Base-by-base conservation (phyloP, 495 filamentous ascomycete genomes). In the Talaromyces adpressus region DNA sequence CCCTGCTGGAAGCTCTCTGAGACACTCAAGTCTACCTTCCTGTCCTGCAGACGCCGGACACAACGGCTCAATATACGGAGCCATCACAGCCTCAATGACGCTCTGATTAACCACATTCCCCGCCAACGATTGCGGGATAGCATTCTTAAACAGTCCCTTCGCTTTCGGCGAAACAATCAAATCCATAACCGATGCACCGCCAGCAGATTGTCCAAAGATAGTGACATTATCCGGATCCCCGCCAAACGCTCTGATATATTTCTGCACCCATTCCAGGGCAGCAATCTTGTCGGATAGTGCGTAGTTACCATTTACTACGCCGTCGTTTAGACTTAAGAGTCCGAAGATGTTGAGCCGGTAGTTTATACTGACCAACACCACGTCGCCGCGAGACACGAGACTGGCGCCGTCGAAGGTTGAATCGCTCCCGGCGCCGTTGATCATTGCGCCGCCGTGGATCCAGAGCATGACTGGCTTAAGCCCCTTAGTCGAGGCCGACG, bases 181-280 rank as follows among this genome's bases (percentile, higher is more conserved):
- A 16, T 80, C 82, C 9, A 84, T 72, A 0, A 84, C 80, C 34
- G 75, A 78, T 27, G 83, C 82, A 22, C 75, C 85, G n/a, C 85
- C 82, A 7, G 85, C 84, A 14, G 79, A 82, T 56, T 81, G 75
- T 2, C 82, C 83, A 64, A 81, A 80, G 30, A 82, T 74, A 3
- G 79, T 84, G 23, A 83, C 77, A 2, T 75, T 72, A 18, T 67
- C 66, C 12, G 78, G 77, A 66, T 83, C 78, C 6, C 83, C 82
- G 14, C 81, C 82, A 36, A 85, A 77, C 6, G 81, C 70, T 27
- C 68, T 66, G 61, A 84, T 83, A 65, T 84, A 73, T 53, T 74
- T 68, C 39, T 84, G 74, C 1, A 83, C 78, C 82, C 82, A 85
- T 66, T 79, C 62, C 56, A 81, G 64, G 1, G 75, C 78, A 25